A percentile compares a stretch with the other conserved stretches of the same genome.
Evolutionary conservation across 2,329 filamentous ascomycete genomes (phyloP).

Genomic region (Eutypella sp.): DNA sequence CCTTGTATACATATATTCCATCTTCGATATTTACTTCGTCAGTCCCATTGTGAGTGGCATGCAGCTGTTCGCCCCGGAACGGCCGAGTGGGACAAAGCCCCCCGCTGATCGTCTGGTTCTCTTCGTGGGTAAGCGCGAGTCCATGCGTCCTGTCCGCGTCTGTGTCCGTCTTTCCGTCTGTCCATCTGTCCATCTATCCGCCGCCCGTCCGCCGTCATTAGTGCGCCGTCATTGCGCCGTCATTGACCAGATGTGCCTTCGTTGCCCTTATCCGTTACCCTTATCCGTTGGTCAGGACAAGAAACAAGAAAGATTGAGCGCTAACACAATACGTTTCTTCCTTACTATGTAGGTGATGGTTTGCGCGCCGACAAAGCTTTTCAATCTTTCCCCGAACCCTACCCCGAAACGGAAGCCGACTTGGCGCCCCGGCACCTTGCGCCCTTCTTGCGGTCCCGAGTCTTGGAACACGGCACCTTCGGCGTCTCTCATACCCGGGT

Average conservation of each 20-base stretch:
- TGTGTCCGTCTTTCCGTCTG: conserved; percentile 3
- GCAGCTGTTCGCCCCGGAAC: conserved; percentile 70
- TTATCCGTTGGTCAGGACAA: too few relatives aligned
- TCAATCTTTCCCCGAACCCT: conserved; percentile 85
- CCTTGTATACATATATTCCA: conserved; percentile 86
- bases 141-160: neutral
- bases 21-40: conserved; percentile 98
- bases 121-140: conserved; percentile 69
- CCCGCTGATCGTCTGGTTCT: conserved; percentile 88
- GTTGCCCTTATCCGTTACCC: too few relatives aligned
- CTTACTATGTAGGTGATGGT: conserved; percentile 80
- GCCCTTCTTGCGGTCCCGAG: conserved; percentile 83
- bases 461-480: conserved; percentile 88
- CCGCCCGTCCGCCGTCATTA: too few relatives aligned
- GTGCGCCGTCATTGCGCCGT: too few relatives aligned
- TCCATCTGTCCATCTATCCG: too few relatives aligned
- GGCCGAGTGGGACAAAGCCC: conserved; percentile 53
- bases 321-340: conserved; percentile 9
- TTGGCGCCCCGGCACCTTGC: conserved; percentile 75
- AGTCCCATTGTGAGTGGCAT: conserved; percentile 96
- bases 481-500: conserved; percentile 96
- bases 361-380: conserved; percentile 97
- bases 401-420: conserved; percentile 60
- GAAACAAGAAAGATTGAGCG: neutral
- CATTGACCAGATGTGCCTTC: too few relatives aligned